phyloP scores from a whole-genome alignment of 73 alveolate species.

The Paramecium tetraurelia region DNA sequence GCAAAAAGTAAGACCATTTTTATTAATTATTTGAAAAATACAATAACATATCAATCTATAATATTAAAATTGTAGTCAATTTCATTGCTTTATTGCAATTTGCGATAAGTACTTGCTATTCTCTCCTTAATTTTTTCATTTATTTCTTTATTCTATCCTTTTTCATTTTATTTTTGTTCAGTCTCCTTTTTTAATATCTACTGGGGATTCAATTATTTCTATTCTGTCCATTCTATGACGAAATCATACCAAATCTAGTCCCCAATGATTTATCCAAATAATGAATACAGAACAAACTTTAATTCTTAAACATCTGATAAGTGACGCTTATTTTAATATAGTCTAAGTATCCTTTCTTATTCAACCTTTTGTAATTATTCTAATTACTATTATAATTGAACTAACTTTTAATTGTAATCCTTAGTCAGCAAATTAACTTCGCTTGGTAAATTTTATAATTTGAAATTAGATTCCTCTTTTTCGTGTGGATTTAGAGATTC shows the following conservation, averaged over 20 bases:
- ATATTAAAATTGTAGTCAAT: neutral
- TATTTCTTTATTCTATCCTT: neutral
- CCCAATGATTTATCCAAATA: constrained; percentile 28
- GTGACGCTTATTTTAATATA: constrained; percentile 29
- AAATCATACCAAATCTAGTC: constrained; percentile 22
- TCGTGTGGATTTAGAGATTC: neutral
- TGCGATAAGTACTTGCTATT: neutral
- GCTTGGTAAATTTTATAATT: neutral
- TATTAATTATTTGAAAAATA: constrained; percentile 54
- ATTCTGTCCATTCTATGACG: constrained; percentile 36
- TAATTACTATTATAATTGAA: neutral
- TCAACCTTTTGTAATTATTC: neutral
- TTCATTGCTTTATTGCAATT: neutral
- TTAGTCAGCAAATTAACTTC: neutral
- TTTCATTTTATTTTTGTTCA: neutral
- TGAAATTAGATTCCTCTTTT: neutral
- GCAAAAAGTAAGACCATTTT: constrained; percentile 63
- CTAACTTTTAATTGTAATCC: constrained; percentile 23
- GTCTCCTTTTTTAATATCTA: neutral
- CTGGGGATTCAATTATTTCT: neutral
- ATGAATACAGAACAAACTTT: neutral
- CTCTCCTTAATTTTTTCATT: neutral
- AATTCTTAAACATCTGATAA: constrained; percentile 51
- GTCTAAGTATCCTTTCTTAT: neutral
- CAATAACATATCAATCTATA: neutral